Evolutionary conservation across 1,139 yeast genomes (phyloP).

Genomic region (Lodderomyces beijingensis): DNA sequence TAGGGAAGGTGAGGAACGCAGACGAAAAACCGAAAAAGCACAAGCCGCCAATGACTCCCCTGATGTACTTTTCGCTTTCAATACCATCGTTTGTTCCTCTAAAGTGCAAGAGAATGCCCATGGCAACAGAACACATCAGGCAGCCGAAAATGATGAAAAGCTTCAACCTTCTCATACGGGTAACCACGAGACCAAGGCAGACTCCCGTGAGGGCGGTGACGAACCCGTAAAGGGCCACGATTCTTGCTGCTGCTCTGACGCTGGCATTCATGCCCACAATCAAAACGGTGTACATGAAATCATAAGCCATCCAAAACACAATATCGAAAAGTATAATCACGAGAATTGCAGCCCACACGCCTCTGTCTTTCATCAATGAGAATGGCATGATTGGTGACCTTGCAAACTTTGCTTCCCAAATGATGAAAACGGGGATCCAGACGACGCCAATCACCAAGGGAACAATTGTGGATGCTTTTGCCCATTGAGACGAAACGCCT

Average conservation of each 20-base stretch:
- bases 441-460: constrained; percentile 63
- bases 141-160: constrained; percentile 58
- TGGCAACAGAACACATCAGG: constrained; percentile 33
- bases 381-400: constrained; percentile 57
- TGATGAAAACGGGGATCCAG: constrained; percentile 47
- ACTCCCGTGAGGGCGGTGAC: too few relatives aligned
- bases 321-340: constrained; percentile 54
- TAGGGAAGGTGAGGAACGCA: constrained; percentile 65
- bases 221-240: too few relatives aligned
- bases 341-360: constrained; percentile 48
- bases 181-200: constrained; percentile 53
- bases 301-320: constrained; percentile 66
- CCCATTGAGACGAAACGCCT: constrained; percentile 50
- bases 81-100: constrained; percentile 26
- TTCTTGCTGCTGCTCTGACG: too few relatives aligned
- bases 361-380: constrained; percentile 56
- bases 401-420: constrained; percentile 53
- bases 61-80: constrained; percentile 20
- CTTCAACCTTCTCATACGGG: constrained; percentile 50
- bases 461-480: constrained; percentile 48
- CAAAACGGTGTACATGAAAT: constrained; percentile 60
- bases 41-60: constrained; percentile 64
- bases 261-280: constrained; percentile 63
- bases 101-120: constrained; percentile 29
- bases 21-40: constrained; percentile 70